These are phyloP conservation scores for Clavariopsis aquatica DNA, from an alignment of 495 filamentous ascomycete genomes.

Conservation along the genomic window DNA sequence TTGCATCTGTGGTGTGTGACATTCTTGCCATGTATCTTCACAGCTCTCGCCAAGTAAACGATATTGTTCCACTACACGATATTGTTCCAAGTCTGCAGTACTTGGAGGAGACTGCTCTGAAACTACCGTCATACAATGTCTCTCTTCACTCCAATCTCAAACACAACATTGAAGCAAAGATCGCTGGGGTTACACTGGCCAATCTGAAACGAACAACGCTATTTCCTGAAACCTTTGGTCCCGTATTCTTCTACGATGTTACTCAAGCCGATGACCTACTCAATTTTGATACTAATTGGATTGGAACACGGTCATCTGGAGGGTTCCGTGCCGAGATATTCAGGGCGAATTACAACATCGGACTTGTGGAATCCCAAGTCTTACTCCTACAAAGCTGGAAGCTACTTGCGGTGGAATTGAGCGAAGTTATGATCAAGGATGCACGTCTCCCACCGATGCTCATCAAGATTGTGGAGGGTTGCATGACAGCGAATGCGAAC, in stretches of 20 bases:
- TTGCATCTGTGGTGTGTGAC: conserved; percentile 80
- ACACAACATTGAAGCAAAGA: conserved; percentile 78
- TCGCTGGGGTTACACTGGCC: conserved; percentile 64
- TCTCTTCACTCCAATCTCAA: conserved; percentile 83
- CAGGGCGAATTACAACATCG: conserved; percentile 84
- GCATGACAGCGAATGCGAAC: conserved; percentile 68
- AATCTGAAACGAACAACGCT: conserved; percentile 77
- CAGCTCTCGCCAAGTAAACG: conserved; percentile 70
- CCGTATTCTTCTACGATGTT: conserved; percentile 79
- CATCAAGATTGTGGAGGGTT: conserved; percentile 67
- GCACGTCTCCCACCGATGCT: conserved; percentile 67
- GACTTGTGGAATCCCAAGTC: conserved; percentile 86
- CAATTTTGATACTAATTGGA: conserved; percentile 74
- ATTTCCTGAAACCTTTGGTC: conserved; percentile 62
- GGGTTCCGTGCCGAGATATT: conserved; percentile 80
- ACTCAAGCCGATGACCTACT: conserved; percentile 72
- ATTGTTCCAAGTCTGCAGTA: conserved; percentile 74
- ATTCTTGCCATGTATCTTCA: conserved; percentile 91
- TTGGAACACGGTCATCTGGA: conserved; percentile 60
- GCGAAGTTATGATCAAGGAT: conserved; percentile 61
- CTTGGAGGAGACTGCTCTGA: conserved; percentile 71
- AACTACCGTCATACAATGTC: conserved; percentile 73
- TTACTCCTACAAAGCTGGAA: conserved; percentile 90
- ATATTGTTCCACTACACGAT: conserved; percentile 63
- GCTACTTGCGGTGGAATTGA: conserved; percentile 81